Conservation (phyloP, 768 basidiomycete genomes). For the Pleurotus djamor region DNA sequence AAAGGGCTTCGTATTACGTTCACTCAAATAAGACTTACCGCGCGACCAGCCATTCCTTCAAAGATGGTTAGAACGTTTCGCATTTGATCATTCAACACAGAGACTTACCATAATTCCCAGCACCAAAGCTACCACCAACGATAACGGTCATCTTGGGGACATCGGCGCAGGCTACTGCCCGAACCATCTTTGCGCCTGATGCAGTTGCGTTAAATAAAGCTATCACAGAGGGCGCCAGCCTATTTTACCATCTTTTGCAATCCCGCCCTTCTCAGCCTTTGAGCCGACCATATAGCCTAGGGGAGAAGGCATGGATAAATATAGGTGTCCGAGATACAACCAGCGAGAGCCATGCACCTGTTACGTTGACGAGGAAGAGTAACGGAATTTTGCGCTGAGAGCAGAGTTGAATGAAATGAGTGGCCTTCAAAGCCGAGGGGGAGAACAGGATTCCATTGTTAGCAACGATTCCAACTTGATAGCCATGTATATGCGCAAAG, state of each 20-base stretch:
- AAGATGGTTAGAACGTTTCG: conserved; percentile 11
- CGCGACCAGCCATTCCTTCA: conserved; percentile 88
- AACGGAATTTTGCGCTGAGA: conserved; percentile 89
- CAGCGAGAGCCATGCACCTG: conserved; percentile 37
- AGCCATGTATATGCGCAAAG: conserved; percentile 88
- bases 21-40: conserved; percentile 49
- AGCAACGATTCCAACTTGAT: conserved; percentile 87
- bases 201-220: neutral
- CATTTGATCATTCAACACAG: neutral
- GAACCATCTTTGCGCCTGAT: conserved; percentile 89
- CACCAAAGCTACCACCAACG: conserved; percentile 92
- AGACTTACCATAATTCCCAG: conserved; percentile 85
- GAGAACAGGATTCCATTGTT: conserved; percentile 97
- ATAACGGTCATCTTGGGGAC: conserved; percentile 94
- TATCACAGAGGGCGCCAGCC: neutral
- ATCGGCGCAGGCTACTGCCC: conserved; percentile 90
- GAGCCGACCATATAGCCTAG: conserved; percentile 94
- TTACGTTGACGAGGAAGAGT: conserved; percentile 95
- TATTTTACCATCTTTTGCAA: conserved; percentile 80
- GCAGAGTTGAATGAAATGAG: conserved; percentile 94
- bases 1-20: neutral
- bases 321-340: no score
- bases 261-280: conserved; percentile 91
- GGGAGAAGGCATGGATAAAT: neutral
- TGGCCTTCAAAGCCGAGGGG: conserved; percentile 89